Evolutionary conservation across 495 filamentous ascomycete species (phyloP), one percentile per base, ranked within the genome.

Genomic region (Aspergillus homomorphus): DNA sequence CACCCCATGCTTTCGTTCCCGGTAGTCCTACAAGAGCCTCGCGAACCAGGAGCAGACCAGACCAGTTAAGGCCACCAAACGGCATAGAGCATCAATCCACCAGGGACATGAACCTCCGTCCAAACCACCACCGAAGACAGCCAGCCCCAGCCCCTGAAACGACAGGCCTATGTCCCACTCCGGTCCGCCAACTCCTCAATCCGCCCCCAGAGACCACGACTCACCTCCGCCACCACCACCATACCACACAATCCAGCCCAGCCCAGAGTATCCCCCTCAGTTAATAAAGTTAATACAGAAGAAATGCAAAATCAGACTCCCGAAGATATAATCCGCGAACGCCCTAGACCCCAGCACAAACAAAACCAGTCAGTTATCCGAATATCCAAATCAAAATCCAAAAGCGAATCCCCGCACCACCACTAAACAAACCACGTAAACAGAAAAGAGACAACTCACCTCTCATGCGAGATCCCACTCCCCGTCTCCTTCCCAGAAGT

Each of bases 261-360:
- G 9, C 45, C 45, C 45, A 15, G 28, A 52, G 26, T 15, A 48
- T 18, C n/a, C 46, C 33, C 41, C 19, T 76, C 76, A 98, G 82
- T 98, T 98, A 78, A 98, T 98, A 72, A 98, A 98, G 79, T 98
- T 98, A 64, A 97, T 88, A 76, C 94, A 98, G 82, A 98, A 98
- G 79, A 98, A 96, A 79, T 98, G 94, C 73, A 98, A 75, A 66
- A 98, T 89, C 71, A 98, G 67, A 69, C 91, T 96, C 67, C 92
- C 92, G 57, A 97, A 90, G 60, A 98, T 86, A 66, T 87, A 98
- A 80, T 98, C 94, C 64, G 94, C 94, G 73, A 98, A 98, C 16
- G 94, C 95, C 70, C 93, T 94, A 63, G 44, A 30, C 26, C 28
- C 46, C 22, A 19, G 22, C 45, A 49, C 16, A 18, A 6, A 18